Base-by-base conservation (phyloP, 345 rosid species). In the Pugionium cornutum region DNA sequence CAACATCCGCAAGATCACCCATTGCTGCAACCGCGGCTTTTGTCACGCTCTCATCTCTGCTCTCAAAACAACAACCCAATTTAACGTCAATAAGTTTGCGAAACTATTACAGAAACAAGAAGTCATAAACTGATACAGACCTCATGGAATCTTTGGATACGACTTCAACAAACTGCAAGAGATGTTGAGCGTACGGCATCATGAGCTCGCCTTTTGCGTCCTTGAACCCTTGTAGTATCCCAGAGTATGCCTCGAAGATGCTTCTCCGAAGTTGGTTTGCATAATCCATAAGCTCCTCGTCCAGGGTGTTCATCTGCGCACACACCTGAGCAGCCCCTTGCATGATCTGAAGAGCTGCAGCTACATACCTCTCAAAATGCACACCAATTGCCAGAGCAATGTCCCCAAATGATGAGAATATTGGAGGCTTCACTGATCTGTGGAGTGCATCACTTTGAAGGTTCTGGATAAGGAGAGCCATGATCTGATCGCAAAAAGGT, bases 361-460 rank as follows among this genome's bases (percentile, higher is more conserved):
- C 79, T 2, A 88, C 79, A 18, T 90, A 94, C 77, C 89, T 88
- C 55, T 80, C 86, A 68, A 94, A 94, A 9, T 84, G 85, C 18
- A 76, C 86, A 35, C 95, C 91, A 18, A 94, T 83, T 2, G 97
- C 95, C 67, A 94, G 86, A 61, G 92, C 97, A 64, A 94, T 82
- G 70, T 90, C 99, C 37, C 99, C 99, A 60, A 94, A 86, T 78
- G 88, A 83, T 31, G 96, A 86, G 76, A 94, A 85, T 56, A 94
- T 94, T 6, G 96, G 90, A 69, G 99, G 97, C 79, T 94, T 94
- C 32, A 94, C 96, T 9, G 95, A 86, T n/a, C 95, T 84, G 72
- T 94, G 84, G 62, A 94, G 89, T 63, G 86, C 89, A 51, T 76
- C 75, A 44, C 89, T 94, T 32, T 75, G 83, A 67, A 94, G 95